These are phyloP conservation scores for Aspergillus fumigatiaffinis DNA, from an alignment of 2,329 filamentous ascomycete species.

Conservation along the genomic window DNA sequence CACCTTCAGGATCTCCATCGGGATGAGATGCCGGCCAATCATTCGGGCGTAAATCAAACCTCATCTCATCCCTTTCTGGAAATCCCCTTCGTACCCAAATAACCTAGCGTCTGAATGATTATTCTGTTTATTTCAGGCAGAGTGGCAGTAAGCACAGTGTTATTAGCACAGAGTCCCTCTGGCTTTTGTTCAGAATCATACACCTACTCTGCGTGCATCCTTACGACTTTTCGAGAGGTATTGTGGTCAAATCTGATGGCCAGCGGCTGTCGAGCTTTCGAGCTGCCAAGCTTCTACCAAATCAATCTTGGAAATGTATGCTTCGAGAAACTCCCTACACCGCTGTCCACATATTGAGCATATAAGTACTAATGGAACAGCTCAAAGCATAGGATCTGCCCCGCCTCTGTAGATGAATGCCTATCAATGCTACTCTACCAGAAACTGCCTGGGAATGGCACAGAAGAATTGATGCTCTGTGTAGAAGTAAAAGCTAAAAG, in stretches of 20 bases:
- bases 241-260: not conserved
- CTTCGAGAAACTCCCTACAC: not conserved
- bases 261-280: not conserved
- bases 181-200: not conserved
- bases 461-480: not conserved
- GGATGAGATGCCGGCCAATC: constrained; percentile 24
- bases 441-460: no score
- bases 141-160: no score
- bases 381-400: not conserved
- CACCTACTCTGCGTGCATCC: not conserved
- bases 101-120: not conserved
- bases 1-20: constrained; percentile 4
- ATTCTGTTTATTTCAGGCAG: not conserved
- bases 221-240: no score
- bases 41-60: constrained; percentile 7
- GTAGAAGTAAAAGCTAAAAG: not conserved
- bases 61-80: constrained; percentile 11
- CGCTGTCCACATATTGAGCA: not conserved
- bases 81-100: constrained; percentile 1
- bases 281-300: not conserved
- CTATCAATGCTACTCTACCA: not conserved
- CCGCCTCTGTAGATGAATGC: not conserved
- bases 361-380: not conserved
- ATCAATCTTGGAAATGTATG: not conserved
- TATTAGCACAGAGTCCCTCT: no score